Evolutionary conservation across 2,329 filamentous ascomycete species (phyloP).

Genomic region (Neofusicoccum parvum): DNA sequence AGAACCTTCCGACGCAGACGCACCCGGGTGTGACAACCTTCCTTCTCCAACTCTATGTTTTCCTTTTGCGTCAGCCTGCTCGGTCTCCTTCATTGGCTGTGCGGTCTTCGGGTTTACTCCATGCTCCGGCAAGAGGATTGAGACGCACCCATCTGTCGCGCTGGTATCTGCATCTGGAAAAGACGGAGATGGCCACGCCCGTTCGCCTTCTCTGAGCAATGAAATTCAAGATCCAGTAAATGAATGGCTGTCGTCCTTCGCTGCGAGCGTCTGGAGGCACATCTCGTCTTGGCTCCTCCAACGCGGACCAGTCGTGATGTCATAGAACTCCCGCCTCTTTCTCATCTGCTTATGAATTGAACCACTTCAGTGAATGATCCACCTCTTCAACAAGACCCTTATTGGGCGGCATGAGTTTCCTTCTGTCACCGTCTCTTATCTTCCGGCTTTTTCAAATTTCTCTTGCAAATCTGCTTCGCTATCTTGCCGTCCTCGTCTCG

Average conservation of each 20-base stretch:
- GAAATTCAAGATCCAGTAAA: no score
- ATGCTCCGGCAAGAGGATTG: no score
- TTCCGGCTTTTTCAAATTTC: background rate
- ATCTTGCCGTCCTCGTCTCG: background rate
- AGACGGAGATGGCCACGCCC: no score
- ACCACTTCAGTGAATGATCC: background rate
- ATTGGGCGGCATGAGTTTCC: background rate
- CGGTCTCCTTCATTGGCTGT: background rate
- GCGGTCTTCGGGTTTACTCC: no score
- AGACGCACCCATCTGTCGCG: no score
- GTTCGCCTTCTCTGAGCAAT: no score
- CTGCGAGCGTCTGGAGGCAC: background rate
- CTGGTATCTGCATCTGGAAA: no score
- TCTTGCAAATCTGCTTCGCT: background rate
- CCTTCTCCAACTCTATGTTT: background rate
- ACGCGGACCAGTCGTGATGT: background rate
- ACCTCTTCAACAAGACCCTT: background rate
- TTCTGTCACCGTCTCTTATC: background rate
- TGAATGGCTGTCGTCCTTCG: no score
- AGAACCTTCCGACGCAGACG: background rate
- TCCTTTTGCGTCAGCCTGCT: background rate
- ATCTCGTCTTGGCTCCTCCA: background rate
- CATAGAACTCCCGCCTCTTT: background rate
- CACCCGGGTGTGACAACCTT: no score
- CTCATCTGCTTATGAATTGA: background rate